phyloP scores from a whole-genome alignment of 106 monocot species.

The Platanthera guangdongensis region DNA sequence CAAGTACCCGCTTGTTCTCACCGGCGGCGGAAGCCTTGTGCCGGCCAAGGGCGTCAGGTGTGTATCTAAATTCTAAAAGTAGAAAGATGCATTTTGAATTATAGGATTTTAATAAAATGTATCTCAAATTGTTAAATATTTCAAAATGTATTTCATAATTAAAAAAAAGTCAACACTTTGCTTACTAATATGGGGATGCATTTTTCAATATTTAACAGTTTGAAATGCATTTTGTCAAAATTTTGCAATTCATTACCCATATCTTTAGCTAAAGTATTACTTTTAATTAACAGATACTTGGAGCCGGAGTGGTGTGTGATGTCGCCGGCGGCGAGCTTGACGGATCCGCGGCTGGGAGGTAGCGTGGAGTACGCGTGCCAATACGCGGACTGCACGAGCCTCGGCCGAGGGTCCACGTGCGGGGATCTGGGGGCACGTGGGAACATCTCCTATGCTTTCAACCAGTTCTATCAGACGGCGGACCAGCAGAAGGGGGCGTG shows the following conservation, averaged over 20 bases:
- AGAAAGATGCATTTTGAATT: too few species aligned
- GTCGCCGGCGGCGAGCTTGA: constrained; percentile 31
- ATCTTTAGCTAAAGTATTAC: neutral
- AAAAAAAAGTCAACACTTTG: too few species aligned
- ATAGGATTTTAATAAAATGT: too few species aligned
- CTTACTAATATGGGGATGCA: too few species aligned
- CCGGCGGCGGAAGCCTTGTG: constrained; percentile 19
- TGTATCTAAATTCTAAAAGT: neutral
- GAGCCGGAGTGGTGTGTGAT: constrained; percentile 68
- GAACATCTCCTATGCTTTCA: constrained; percentile 75
- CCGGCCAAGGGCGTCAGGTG: constrained; percentile 44
- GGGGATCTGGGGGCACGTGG: constrained; percentile 37
- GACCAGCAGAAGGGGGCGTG: constrained; percentile 68
- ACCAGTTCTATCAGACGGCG: constrained; percentile 61
- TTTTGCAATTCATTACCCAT: too few species aligned
- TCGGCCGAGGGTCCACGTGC: constrained; percentile 61
- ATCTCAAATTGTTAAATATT: too few species aligned
- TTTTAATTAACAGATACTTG: constrained; percentile 23
- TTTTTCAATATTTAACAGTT: too few species aligned
- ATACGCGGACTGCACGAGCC: constrained; percentile 76
- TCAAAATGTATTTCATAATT: too few species aligned
- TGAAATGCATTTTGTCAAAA: too few species aligned
- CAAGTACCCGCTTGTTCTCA: constrained; percentile 52
- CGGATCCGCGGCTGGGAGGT: constrained; percentile 29
- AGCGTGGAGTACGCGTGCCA: constrained; percentile 55